Evolutionary conservation across 768 basidiomycete species (phyloP).

Genomic region (Sarcodon aspratus): DNA sequence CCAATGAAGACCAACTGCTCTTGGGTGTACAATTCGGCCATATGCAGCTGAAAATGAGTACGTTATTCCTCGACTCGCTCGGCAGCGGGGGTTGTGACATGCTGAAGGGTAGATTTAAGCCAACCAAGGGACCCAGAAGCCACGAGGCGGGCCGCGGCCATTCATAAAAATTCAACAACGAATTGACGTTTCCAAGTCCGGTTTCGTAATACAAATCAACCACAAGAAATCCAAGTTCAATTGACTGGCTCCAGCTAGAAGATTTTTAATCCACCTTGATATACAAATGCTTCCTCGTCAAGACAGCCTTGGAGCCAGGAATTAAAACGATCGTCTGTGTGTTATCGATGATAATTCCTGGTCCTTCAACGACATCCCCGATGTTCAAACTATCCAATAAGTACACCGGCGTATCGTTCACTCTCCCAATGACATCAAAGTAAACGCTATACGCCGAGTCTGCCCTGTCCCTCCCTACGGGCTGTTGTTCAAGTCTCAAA

Average conservation of each 20-base stretch:
- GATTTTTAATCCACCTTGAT: conserved; percentile 26
- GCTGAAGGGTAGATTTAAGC: too few relatives aligned
- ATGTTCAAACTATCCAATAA: conserved; percentile 50
- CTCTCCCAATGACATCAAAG: conserved; percentile 70
- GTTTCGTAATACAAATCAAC: too few relatives aligned
- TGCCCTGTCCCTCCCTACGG: conserved; percentile 29
- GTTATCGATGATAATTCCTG: conserved; percentile 90
- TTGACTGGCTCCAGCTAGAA: neutral
- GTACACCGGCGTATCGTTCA: conserved; percentile 73
- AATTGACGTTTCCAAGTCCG: too few relatives aligned
- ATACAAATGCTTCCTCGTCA: conserved; percentile 61
- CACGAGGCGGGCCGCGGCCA: too few relatives aligned
- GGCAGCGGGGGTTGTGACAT: too few relatives aligned
- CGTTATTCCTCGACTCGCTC: too few relatives aligned
- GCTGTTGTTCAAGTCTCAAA: conserved; percentile 31
- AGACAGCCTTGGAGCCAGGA: conserved; percentile 53
- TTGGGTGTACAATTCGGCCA: too few relatives aligned
- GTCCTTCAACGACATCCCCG: conserved; percentile 70
- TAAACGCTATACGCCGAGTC: conserved; percentile 59
- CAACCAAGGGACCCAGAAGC: too few relatives aligned
- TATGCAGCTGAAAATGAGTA: too few relatives aligned
- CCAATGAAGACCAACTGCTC: too few relatives aligned
- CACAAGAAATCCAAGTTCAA: neutral
- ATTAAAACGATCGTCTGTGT: conserved; percentile 93
- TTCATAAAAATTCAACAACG: too few relatives aligned